Evolutionary conservation across 2,329 filamentous ascomycete species (phyloP).

Genomic region (Talaromyces sp.): DNA sequence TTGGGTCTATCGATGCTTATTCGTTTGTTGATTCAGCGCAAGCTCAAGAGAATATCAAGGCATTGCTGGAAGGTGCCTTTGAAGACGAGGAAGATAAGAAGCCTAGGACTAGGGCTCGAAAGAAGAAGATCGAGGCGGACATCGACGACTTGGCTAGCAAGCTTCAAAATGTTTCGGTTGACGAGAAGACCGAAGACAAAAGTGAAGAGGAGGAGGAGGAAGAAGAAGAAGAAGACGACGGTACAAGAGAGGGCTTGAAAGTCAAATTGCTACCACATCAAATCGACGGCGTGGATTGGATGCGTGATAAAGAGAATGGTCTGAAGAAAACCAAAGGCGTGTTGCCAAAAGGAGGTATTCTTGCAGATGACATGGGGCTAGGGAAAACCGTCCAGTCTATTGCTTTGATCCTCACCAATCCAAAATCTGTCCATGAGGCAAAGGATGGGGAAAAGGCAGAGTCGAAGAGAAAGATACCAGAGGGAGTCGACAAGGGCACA

Average conservation of each 20-base stretch:
- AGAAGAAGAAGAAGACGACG: conserved; percentile 51
- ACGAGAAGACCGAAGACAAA: conserved; percentile 20
- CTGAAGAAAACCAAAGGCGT: conserved; percentile 70
- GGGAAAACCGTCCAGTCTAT: conserved; percentile 96
- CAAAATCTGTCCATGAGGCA: conserved; percentile 53
- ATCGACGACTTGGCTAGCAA: conserved; percentile 40
- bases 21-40: conserved; percentile 44
- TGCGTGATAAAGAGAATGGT: conserved; percentile 86
- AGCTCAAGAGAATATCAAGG: conserved; percentile 49
- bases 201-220: conserved; percentile 29
- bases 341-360: conserved; percentile 84
- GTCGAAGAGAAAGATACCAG: conserved; percentile 60
- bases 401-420: conserved; percentile 77
- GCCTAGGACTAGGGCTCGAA: conserved; percentile 30
- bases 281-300: conserved; percentile 89
- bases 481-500: conserved; percentile 68
- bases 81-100: conserved; percentile 43
- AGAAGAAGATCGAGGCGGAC: conserved; percentile 32
- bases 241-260: conserved; percentile 69
- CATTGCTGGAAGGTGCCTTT: conserved; percentile 45
- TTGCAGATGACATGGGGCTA: conserved; percentile 92
- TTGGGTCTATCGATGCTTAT: conserved; percentile 50
- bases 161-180: conserved; percentile 36
- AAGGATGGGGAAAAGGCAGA: conserved; percentile 38
- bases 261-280: conserved; percentile 91